These are phyloP conservation scores for Ophiosphaerella narmari DNA, from an alignment of 2,329 filamentous ascomycete species.

Conservation along the genomic window DNA sequence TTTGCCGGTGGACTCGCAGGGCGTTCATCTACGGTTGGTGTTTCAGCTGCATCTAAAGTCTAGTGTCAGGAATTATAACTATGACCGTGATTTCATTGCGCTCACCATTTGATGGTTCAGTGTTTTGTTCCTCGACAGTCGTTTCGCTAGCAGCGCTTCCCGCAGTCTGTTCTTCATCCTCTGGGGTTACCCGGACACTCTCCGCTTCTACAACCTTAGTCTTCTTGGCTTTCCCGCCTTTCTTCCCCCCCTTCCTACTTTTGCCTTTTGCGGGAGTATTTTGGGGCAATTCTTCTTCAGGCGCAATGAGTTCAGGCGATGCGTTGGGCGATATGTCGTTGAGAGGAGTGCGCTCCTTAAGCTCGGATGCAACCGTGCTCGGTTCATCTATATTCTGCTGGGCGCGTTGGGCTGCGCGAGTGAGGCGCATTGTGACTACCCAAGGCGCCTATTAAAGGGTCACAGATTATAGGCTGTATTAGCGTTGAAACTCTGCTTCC, in stretches of 20 bases:
- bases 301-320: constrained; percentile 18
- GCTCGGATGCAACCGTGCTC: constrained; percentile 32
- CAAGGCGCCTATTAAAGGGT: background rate
- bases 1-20: constrained; percentile 31
- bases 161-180: constrained; percentile 27
- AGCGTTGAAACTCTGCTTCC: constrained; percentile 10
- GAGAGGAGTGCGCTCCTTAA: constrained; percentile 43
- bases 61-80: constrained; percentile 17
- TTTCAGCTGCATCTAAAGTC: constrained; percentile 23
- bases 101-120: constrained; percentile 24
- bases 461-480: constrained; percentile 1
- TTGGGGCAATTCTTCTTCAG: constrained; percentile 21
- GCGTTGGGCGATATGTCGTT: constrained; percentile 48
- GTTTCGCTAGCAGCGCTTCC: constrained; percentile 24
- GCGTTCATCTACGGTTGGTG: constrained; percentile 24
- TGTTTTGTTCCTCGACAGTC: constrained; percentile 24
- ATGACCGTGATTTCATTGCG: background rate
- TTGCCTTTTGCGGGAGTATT: constrained; percentile 40
- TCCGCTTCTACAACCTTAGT: constrained; percentile 22
- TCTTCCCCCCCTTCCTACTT: constrained; percentile 38
- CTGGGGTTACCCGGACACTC: constrained; percentile 20
- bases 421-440: constrained; percentile 47
- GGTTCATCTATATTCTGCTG: constrained; percentile 46
- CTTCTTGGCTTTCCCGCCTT: constrained; percentile 35
- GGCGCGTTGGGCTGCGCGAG: constrained; percentile 50